Evolutionary conservation across 2,329 filamentous ascomycete species (phyloP), one percentile per base, ranked within the genome.

Genomic region (Claviceps pusilla): DNA sequence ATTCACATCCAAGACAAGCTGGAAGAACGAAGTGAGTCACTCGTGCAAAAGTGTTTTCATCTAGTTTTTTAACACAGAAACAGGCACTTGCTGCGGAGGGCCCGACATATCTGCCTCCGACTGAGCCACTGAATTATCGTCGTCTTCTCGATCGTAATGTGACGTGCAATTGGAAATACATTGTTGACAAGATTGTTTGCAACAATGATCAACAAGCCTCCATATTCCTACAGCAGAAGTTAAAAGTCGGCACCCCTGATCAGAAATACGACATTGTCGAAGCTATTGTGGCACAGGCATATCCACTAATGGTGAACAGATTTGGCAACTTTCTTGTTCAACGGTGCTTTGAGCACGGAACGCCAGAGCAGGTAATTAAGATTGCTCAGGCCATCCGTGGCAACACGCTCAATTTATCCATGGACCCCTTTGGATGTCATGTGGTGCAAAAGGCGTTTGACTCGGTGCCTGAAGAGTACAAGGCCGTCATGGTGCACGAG

Each of bases 181-280:
- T 98, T 62, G 93, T 98, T 54, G 91, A 98, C 74, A 97, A 97
- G 76, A 98, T 98, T 66, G 90, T 98, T 60, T 94, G 89, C 79
- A 96, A 90, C 73, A 97, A 98, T 68, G 93, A 98, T 66, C 93
- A 98, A 70, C 93, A 98, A 70, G 93, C 94, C 10, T 98, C 93
- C 2, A 97, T 98, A 64, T 98, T 98, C 71, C 76, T 98, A 48
- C 93, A 98, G 69, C 93, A 98, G 72, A 98, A 98, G 74, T 86
- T 98, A 62, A 98, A 98, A 73, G 87, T 96, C 58, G 90, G 90
- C 56, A 96, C 90, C 4, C 78, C 84, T 0, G 90, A 97, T 64
- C 93, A 97, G 68, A 98, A 97, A 70, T 95, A 88, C 63, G 90
- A 95, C 60, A 97, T 98, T 59, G 89, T 98, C 48, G 89, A 97